phyloP scores from a whole-genome alignment of 2,329 filamentous ascomycete genomes.

The Penicillium brevicompactum region DNA sequence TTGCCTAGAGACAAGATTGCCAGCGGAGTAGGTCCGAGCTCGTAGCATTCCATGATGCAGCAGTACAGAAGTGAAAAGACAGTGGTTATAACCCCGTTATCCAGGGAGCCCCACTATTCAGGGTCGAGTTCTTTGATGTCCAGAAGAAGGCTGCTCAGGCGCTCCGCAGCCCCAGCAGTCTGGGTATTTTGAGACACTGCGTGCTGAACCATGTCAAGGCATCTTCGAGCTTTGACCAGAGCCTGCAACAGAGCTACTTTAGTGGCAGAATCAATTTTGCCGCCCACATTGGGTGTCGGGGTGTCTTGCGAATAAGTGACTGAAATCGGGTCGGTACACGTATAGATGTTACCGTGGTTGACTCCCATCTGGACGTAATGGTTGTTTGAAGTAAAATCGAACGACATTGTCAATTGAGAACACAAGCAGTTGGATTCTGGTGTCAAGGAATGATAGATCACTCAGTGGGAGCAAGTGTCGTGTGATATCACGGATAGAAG shows the following conservation, averaged over 20 bases:
- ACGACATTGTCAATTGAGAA: too few species aligned
- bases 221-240: not conserved
- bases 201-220: not conserved
- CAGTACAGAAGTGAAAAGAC: not conserved
- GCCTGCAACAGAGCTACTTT: not conserved
- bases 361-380: too few species aligned
- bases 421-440: too few species aligned
- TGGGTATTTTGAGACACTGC: not conserved
- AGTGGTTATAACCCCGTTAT: not conserved
- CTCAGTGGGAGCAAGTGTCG: not conserved
- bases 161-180: too few species aligned
- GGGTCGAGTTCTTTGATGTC: not conserved
- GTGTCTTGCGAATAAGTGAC: not conserved
- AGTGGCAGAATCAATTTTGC: not conserved
- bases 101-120: not conserved
- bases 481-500: too few species aligned
- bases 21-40: not conserved
- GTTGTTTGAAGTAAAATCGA: too few species aligned
- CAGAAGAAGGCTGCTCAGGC: too few species aligned
- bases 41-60: not conserved
- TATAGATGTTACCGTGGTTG: not conserved
- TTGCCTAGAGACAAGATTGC: not conserved
- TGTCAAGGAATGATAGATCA: not conserved
- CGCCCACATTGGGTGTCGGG: not conserved
- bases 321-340: not conserved